Evolutionary conservation across 345 rosid species (phyloP).

Genomic region (Isatis tinctoria): DNA sequence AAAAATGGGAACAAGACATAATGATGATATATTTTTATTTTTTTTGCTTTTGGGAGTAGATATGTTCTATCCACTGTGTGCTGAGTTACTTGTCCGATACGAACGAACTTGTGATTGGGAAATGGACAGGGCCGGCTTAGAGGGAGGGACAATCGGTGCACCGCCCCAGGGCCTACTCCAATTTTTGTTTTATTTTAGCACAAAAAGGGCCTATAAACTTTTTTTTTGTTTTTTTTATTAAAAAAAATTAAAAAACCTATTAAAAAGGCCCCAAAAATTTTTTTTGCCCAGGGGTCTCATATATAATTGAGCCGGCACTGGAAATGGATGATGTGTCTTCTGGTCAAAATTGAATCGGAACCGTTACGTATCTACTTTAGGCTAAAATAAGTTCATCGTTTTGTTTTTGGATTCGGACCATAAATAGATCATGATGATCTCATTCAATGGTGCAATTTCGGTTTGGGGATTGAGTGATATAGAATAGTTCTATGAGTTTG

Average conservation of each 20-base stretch:
- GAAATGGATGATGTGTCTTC: background rate
- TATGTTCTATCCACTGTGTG: background rate
- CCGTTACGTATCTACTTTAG: background rate
- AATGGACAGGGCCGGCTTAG: too few relatives aligned
- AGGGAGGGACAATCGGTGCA: too few relatives aligned
- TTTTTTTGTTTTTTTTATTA: too few relatives aligned
- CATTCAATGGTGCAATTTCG: background rate
- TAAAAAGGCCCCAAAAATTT: too few relatives aligned
- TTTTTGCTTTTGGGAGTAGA: background rate
- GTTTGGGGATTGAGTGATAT: background rate
- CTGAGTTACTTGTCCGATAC: background rate
- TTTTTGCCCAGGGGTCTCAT: too few relatives aligned
- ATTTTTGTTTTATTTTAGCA: too few relatives aligned
- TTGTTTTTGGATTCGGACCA: background rate
- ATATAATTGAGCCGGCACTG: too few relatives aligned
- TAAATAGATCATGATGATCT: background rate
- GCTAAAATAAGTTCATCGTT: background rate
- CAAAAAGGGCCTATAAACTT: too few relatives aligned
- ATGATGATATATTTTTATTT: background rate
- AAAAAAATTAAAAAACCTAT: too few relatives aligned
- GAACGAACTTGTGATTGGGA: background rate
- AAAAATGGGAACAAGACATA: background rate
- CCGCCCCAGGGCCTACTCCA: too few relatives aligned
- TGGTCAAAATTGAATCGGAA: background rate
- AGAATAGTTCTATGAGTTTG: background rate